phyloP scores from a whole-genome alignment of 345 rosid species.

The Acer campestre region DNA sequence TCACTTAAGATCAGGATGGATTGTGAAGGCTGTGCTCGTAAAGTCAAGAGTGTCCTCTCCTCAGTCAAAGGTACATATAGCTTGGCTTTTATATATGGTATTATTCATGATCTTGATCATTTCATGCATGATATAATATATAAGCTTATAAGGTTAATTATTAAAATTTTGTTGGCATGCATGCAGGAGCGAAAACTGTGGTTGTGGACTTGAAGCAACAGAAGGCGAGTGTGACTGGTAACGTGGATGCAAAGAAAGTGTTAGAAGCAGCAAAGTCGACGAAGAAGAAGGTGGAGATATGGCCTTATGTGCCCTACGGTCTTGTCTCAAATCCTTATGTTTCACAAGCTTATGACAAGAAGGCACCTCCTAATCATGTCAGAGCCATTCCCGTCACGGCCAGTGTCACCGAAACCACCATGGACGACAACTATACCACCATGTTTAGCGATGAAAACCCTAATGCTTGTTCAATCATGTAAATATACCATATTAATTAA shows the following conservation, averaged over 20 bases:
- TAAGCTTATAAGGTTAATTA: background rate
- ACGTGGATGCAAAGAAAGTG: slow-evolving; percentile 60
- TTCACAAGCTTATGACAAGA: slow-evolving; percentile 89
- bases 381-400: slow-evolving; percentile 55
- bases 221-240: slow-evolving; percentile 77
- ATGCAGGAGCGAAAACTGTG: slow-evolving; percentile 71
- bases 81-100: background rate
- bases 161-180: too few relatives aligned
- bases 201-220: slow-evolving; percentile 80
- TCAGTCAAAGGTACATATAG: slow-evolving; percentile 58
- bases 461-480: slow-evolving; percentile 79
- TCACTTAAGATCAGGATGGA: slow-evolving; percentile 83
- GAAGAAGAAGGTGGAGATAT: slow-evolving; percentile 84
- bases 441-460: slow-evolving; percentile 91
- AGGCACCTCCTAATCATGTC: slow-evolving; percentile 83
- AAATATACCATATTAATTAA: background rate
- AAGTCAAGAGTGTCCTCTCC: slow-evolving; percentile 73
- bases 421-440: slow-evolving; percentile 56
- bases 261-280: slow-evolving; percentile 76
- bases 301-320: slow-evolving; percentile 89
- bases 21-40: slow-evolving; percentile 88
- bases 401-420: slow-evolving; percentile 53
- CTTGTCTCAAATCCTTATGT: slow-evolving; percentile 72
- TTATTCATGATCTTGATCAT: background rate
- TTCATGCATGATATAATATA: too few relatives aligned